These are phyloP conservation scores for Candida lessepsii DNA, from an alignment of 805 yeast genomes.

Conservation along the genomic window DNA sequence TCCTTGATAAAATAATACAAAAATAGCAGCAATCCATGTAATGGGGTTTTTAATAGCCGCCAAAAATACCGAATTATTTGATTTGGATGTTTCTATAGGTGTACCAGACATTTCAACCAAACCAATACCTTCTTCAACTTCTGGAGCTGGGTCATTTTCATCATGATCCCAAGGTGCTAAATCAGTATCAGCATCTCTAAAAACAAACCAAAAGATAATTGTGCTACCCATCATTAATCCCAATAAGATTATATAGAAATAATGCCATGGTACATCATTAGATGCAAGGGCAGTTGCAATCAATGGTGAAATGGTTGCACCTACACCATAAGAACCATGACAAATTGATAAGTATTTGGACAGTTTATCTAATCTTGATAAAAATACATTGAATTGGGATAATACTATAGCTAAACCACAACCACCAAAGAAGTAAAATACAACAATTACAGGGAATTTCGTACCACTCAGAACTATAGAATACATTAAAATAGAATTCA, in stretches of 20 bases:
- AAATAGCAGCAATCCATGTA: conserved; percentile 51
- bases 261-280: conserved; percentile 52
- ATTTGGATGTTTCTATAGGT: too few relatives aligned
- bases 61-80: conserved; percentile 15
- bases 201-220: conserved; percentile 40
- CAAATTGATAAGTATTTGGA: conserved; percentile 58
- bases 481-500: conserved; percentile 39
- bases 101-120: not conserved
- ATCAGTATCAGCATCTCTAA: conserved; percentile 49
- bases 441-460: conserved; percentile 46
- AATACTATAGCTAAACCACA: conserved; percentile 50
- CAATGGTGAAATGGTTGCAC: conserved; percentile 70
- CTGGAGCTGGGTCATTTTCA: conserved; percentile 3
- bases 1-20: conserved; percentile 64
- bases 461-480: conserved; percentile 49
- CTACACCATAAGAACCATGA: conserved; percentile 72
- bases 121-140: not conserved
- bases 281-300: conserved; percentile 55
- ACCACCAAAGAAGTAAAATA: conserved; percentile 58
- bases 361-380: conserved; percentile 49
- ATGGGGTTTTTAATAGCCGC: conserved; percentile 38
- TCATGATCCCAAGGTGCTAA: conserved; percentile 34
- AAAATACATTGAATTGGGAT: conserved; percentile 52
- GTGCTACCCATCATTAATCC: conserved; percentile 36
- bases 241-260: conserved; percentile 49